Percentiles rank a stretch among this genome's conserved stretches.
Evolutionary conservation across 2,329 filamentous ascomycete species (phyloP).

Genomic region (Sporothrix dimorphospora): DNA sequence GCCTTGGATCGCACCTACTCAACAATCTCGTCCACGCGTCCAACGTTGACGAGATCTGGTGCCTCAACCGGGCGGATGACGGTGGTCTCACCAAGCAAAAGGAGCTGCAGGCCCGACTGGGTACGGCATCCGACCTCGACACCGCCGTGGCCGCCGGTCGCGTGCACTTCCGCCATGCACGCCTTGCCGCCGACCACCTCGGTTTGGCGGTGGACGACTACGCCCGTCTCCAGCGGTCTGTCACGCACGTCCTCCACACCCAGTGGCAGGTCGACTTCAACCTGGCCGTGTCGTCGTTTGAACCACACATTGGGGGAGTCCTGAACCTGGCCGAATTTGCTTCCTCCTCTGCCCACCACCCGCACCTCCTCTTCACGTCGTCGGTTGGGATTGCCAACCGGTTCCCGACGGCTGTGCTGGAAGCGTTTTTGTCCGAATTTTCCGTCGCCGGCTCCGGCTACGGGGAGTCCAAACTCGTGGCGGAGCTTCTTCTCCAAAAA

Average conservation of each 20-base stretch:
- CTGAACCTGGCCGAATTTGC: neutral
- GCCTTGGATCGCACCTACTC: constrained; percentile 14
- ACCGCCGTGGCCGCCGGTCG: neutral
- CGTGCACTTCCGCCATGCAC: constrained; percentile 3
- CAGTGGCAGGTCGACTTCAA: constrained; percentile 26
- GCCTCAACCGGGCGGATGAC: constrained; percentile 8
- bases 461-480: constrained; percentile 12
- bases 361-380: constrained; percentile 16
- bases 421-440: neutral
- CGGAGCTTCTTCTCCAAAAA: constrained; percentile 12
- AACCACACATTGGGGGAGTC: constrained; percentile 8
- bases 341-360: neutral
- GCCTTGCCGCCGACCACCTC: neutral
- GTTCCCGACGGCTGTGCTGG: neutral
- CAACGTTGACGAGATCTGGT: neutral
- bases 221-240: neutral
- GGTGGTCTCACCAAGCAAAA: neutral
- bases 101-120: neutral
- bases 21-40: neutral
- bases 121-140: neutral
- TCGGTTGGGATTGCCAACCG: constrained; percentile 15
- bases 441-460: constrained; percentile 11
- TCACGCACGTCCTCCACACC: constrained; percentile 18
- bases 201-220: neutral
- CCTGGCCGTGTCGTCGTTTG: constrained; percentile 13